These are phyloP conservation scores for Ascochyta viciae-villosae DNA, from an alignment of 2,329 filamentous ascomycete genomes.

Conservation along the genomic window DNA sequence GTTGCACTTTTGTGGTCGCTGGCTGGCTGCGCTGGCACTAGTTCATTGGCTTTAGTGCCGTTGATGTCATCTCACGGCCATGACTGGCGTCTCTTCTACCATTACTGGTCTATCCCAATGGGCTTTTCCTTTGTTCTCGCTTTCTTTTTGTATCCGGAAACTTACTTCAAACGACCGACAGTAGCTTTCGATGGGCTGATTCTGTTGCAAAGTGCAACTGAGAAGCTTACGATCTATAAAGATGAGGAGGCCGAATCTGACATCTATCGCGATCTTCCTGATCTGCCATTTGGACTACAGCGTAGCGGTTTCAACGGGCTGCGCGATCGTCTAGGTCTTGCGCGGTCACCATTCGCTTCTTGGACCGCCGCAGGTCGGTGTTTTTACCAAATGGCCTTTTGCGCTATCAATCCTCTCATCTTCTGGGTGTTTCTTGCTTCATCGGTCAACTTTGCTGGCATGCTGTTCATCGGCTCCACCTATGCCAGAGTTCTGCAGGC, in stretches of 20 bases:
- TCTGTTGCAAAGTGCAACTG: constrained; percentile 48
- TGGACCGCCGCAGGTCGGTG: constrained; percentile 36
- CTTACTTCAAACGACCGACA: constrained; percentile 52
- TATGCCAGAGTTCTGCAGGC: constrained; percentile 27
- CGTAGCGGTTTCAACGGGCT: constrained; percentile 15
- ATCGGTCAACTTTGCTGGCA: constrained; percentile 35
- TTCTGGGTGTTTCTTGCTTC: constrained; percentile 41
- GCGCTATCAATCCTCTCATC: constrained; percentile 38
- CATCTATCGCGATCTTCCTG: constrained; percentile 35
- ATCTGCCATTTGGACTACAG: constrained; percentile 12
- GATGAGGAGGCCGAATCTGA: constrained; percentile 39
- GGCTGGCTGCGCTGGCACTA: constrained; percentile 31
- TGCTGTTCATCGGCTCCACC: constrained; percentile 41
- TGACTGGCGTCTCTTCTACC: constrained; percentile 48
- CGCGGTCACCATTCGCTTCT: constrained; percentile 32
- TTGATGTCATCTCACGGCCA: constrained; percentile 32
- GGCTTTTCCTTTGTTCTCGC: constrained; percentile 35
- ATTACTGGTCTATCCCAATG: constrained; percentile 36
- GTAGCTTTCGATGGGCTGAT: constrained; percentile 53
- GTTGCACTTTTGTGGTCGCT: constrained; percentile 48
- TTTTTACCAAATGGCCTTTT: constrained; percentile 40
- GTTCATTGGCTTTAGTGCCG: constrained; percentile 35
- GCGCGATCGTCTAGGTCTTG: constrained; percentile 27
- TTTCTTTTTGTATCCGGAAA: constrained; percentile 48
- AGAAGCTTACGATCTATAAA: constrained; percentile 49